phyloP scores from a whole-genome alignment of 176 grass and related monocot species.

The Hsuehochloa calcarea region DNA sequence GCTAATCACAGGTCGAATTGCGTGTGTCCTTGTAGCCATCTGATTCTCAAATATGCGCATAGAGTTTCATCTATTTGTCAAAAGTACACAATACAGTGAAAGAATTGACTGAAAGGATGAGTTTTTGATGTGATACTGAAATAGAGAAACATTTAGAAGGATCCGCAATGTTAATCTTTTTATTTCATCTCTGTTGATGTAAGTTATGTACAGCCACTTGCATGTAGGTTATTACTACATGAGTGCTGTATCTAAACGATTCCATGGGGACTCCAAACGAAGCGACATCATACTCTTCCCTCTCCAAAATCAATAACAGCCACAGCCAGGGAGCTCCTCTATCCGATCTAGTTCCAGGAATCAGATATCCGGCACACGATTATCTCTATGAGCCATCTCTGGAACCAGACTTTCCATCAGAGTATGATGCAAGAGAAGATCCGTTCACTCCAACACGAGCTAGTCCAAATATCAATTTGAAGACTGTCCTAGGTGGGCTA shows the following conservation, averaged over 20 bases:
- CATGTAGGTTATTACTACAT: conserved; percentile 26
- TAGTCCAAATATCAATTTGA: conserved; percentile 63
- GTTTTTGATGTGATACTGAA: background rate
- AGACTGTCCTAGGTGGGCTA: conserved; percentile 64
- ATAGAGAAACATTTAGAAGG: background rate
- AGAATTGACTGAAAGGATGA: background rate
- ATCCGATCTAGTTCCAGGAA: conserved; percentile 22
- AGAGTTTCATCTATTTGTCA: background rate
- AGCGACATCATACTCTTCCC: conserved; percentile 54
- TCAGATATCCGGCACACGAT: conserved; percentile 19
- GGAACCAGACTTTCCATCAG: conserved; percentile 51
- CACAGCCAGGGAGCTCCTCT: conserved; percentile 17
- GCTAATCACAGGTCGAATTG: background rate
- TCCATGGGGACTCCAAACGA: conserved; percentile 56
- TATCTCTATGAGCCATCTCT: conserved; percentile 51
- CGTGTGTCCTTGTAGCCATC: no score
- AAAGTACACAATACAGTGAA: background rate
- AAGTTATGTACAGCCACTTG: background rate
- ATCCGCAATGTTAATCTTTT: background rate
- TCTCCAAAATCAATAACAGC: conserved; percentile 35
- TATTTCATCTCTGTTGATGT: background rate
- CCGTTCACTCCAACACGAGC: background rate
- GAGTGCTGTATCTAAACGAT: conserved; percentile 32
- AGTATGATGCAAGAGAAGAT: conserved; percentile 35
- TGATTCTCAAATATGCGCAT: background rate